Conservation (phyloP, 371 early-diverging fungal species). For the Actinomortierella wolfii region DNA sequence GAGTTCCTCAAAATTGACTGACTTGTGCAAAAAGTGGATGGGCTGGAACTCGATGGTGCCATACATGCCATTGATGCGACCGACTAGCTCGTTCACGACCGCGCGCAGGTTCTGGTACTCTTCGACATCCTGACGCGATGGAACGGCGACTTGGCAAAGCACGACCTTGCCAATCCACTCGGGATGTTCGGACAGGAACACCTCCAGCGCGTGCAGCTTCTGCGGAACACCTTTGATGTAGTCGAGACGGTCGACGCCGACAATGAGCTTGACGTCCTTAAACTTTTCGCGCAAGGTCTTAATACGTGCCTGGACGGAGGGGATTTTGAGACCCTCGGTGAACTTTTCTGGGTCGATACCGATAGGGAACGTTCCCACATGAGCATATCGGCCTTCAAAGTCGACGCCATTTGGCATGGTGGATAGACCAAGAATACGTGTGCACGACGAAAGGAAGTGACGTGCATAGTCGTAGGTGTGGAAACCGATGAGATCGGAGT, state of each 20-base stretch:
- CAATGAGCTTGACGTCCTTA: slow-evolving; percentile 87
- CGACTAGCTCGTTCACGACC: slow-evolving; percentile 95
- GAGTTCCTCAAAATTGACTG: slow-evolving; percentile 94
- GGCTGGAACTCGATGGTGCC: slow-evolving; percentile 95
- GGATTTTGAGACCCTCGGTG: slow-evolving; percentile 73
- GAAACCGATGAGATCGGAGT: slow-evolving; percentile 95
- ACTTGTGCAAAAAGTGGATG: slow-evolving; percentile 97
- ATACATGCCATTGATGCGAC: slow-evolving; percentile 95
- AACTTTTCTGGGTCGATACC: slow-evolving; percentile 99
- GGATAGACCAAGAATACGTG: slow-evolving; percentile 89
- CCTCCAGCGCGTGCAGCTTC: slow-evolving; percentile 95
- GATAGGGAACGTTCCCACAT: slow-evolving; percentile 98
- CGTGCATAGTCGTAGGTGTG: slow-evolving; percentile 99
- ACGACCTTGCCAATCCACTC: slow-evolving; percentile 95
- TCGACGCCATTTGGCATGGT: slow-evolving; percentile 94
- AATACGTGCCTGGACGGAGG: slow-evolving; percentile 76
- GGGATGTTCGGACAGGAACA: slow-evolving; percentile 89
- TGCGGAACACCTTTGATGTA: slow-evolving; percentile 99
- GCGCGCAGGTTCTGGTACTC: slow-evolving; percentile 94
- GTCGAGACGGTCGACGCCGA: slow-evolving; percentile 99
- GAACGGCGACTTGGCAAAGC: slow-evolving; percentile 98
- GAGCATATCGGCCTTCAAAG: slow-evolving; percentile 84
- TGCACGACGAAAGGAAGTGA: slow-evolving; percentile 97
- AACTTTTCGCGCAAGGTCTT: slow-evolving; percentile 83
- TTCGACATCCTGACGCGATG: slow-evolving; percentile 95